These are phyloP conservation scores for Eustoma russellianum DNA, from an alignment of 257 asterid genomes.

Conservation along the genomic window DNA sequence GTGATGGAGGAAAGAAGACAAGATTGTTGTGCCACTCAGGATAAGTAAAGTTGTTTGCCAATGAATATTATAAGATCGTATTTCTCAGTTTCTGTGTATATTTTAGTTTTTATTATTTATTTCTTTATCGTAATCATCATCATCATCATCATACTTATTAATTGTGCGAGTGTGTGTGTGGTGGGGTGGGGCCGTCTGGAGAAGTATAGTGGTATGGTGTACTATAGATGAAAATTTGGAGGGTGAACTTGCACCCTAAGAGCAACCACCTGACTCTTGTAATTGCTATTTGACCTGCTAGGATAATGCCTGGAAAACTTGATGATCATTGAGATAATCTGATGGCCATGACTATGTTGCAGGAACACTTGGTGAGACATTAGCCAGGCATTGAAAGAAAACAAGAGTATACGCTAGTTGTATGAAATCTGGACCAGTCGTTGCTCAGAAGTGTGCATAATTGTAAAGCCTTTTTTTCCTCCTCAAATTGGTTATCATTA, in stretches of 20 bases:
- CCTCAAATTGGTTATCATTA: too few species aligned
- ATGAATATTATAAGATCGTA: too few species aligned
- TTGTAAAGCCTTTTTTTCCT: neutral
- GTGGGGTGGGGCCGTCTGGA: too few species aligned
- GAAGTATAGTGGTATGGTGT: too few species aligned
- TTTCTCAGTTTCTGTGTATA: too few species aligned
- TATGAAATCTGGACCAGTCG: slow-evolving; percentile 95
- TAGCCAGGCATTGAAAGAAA: slow-evolving; percentile 58
- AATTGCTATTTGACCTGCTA: neutral
- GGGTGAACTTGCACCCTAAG: neutral
- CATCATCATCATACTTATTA: too few species aligned
- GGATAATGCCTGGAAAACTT: neutral
- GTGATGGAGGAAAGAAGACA: too few species aligned
- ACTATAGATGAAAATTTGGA: neutral
- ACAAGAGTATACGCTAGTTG: slow-evolving; percentile 75
- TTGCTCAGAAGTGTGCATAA: slow-evolving; percentile 59
- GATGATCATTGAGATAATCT: neutral
- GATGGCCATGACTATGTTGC: slow-evolving; percentile 16
- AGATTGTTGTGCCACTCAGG: too few species aligned
- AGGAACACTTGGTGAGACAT: slow-evolving; percentile 81
- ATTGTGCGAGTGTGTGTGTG: too few species aligned
- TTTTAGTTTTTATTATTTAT: too few species aligned
- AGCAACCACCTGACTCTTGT: neutral
- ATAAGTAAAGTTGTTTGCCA: too few species aligned
- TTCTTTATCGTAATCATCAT: too few species aligned